Conservation (phyloP, 129 eudicot genomes). For the Cynara cardunculus region DNA sequence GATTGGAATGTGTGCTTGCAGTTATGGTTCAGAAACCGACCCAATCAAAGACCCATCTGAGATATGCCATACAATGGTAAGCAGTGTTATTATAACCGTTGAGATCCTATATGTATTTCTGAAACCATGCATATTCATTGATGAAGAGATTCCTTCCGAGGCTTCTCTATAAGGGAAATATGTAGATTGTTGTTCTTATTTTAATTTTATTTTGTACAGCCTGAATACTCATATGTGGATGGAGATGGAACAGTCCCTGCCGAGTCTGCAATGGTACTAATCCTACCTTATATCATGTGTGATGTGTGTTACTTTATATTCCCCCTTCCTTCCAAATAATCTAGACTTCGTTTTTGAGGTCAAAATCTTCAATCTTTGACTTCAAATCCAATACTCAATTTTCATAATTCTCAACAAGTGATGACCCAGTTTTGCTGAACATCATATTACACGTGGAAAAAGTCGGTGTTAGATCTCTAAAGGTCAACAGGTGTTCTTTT, state of each 20-base stretch:
- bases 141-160: neutral
- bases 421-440: neutral
- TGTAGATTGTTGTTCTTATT: neutral
- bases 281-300: conserved; percentile 10
- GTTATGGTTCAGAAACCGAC: conserved; percentile 79
- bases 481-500: neutral
- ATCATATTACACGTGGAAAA: neutral
- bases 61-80: conserved; percentile 75
- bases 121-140: neutral
- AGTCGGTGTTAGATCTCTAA: neutral
- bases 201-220: conserved; percentile 43
- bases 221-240: conserved; percentile 70
- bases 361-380: neutral
- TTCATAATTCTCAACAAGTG: neutral
- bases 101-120: neutral
- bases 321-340: neutral
- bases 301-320: neutral
- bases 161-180: neutral
- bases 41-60: conserved; percentile 66
- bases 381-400: neutral
- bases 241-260: conserved; percentile 97
- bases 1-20: conserved; percentile 33
- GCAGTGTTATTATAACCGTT: conserved; percentile 9
- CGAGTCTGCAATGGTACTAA: conserved; percentile 77
- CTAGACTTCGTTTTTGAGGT: neutral